phyloP scores from a whole-genome alignment of 2,329 filamentous ascomycete genomes.

The Furcasterigmium sp. region DNA sequence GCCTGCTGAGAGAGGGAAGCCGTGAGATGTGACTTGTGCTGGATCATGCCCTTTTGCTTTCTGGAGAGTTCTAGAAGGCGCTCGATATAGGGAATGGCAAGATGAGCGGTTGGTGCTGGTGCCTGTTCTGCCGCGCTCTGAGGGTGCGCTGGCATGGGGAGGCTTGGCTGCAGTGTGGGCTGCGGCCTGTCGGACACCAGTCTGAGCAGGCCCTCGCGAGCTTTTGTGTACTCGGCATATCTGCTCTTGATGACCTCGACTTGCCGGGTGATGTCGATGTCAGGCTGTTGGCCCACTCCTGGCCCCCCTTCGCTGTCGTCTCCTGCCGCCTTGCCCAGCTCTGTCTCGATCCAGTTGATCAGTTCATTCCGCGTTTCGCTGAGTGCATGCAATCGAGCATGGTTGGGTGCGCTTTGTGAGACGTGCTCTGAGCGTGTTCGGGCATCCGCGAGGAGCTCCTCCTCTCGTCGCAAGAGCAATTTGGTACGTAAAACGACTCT shows the following conservation, averaged over 20 bases:
- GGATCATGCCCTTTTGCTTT: slow-evolving; percentile 51
- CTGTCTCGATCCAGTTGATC: slow-evolving; percentile 61
- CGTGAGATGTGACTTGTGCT: slow-evolving; percentile 54
- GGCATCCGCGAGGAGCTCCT: slow-evolving; percentile 43
- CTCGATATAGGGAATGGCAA: slow-evolving; percentile 53
- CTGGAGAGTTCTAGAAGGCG: slow-evolving; percentile 45
- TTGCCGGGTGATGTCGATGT: slow-evolving; percentile 28
- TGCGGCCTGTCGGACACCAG: slow-evolving; percentile 27
- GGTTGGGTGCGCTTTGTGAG: slow-evolving; percentile 28
- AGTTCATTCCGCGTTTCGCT: slow-evolving; percentile 52
- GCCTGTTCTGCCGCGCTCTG: slow-evolving; percentile 11
- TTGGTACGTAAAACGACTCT: slow-evolving; percentile 55
- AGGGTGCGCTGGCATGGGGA: slow-evolving; percentile 4
- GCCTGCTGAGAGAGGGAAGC: slow-evolving; percentile 42
- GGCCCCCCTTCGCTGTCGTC: slow-evolving; percentile 14
- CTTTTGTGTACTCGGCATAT: slow-evolving; percentile 47
- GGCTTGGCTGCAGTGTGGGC: slow-evolving; percentile 14
- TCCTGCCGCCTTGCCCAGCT: slow-evolving; percentile 48
- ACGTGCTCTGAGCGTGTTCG: slow-evolving; percentile 5
- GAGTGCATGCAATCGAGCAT: slow-evolving; percentile 46
- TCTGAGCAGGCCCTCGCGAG: slow-evolving; percentile 42
- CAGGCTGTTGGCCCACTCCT: slow-evolving; percentile 4
- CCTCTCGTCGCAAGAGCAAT: slow-evolving; percentile 49
- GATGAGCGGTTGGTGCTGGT: slow-evolving; percentile 20
- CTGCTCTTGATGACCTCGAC: slow-evolving; percentile 46